A percentile compares a stretch with the other conserved stretches of the same genome.
These are phyloP conservation scores for Backusella liffmaniae DNA, from an alignment of 192 early-diverging fungal genomes.

Conservation along the genomic window DNA sequence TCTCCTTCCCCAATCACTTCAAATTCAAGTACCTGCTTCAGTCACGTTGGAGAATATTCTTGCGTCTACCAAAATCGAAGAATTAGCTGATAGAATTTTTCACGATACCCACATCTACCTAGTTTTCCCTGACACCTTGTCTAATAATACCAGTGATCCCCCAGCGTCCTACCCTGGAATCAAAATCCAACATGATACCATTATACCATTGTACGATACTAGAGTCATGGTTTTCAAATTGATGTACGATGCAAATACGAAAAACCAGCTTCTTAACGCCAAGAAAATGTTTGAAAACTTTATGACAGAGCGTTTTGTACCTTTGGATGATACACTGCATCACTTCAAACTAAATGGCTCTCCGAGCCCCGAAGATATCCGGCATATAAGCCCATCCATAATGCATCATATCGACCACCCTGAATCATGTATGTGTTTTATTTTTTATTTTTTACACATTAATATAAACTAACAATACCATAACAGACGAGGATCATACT, in stretches of 20 bases:
- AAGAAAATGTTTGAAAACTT: constrained; percentile 6
- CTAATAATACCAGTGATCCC: neutral
- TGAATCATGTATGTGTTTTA: constrained; percentile 18
- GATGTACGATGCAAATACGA: constrained; percentile 2
- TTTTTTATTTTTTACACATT: neutral
- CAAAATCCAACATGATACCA: neutral
- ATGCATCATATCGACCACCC: constrained; percentile 17
- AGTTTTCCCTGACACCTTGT: constrained; percentile 3
- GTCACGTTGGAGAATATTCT: neutral
- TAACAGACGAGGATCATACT: constrained; percentile 10
- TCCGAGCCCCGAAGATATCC: constrained; percentile 7
- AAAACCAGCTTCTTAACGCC: neutral
- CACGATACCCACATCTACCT: neutral
- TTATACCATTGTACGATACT: neutral
- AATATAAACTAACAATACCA: neutral
- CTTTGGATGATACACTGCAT: constrained; percentile 10
- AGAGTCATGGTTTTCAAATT: constrained; percentile 2
- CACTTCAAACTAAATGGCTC: constrained; percentile 3
- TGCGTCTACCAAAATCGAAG: constrained; percentile 1
- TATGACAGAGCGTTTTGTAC: constrained; percentile 3
- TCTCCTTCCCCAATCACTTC: neutral
- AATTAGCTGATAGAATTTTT: constrained; percentile 1
- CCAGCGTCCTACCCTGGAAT: neutral
- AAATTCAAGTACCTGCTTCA: constrained; percentile 16
- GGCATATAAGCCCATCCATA: constrained; percentile 13